phyloP scores from a whole-genome alignment of 768 basidiomycete genomes.

The Lenzites betulinus region DNA sequence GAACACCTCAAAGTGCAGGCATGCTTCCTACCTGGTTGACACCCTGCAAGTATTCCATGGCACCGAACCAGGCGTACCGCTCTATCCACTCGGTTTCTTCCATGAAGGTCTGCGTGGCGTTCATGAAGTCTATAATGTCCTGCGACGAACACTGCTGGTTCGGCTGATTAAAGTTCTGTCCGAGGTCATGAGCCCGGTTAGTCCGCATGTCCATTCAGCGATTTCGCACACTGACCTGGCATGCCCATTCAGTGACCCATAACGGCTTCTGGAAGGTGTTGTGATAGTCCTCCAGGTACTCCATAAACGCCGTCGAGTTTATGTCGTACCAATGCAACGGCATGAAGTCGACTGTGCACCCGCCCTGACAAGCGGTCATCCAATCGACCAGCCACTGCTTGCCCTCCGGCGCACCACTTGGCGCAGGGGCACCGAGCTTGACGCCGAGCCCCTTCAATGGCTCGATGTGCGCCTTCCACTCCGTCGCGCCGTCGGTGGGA shows the following conservation, averaged over 20 bases:
- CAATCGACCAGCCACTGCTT: conserved; percentile 58
- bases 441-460: conserved; percentile 48
- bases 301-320: conserved; percentile 54
- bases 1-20: background rate
- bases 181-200: background rate
- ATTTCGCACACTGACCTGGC: conserved; percentile 35
- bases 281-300: conserved; percentile 52
- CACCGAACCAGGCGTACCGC: conserved; percentile 64
- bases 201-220: background rate
- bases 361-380: conserved; percentile 47
- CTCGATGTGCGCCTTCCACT: conserved; percentile 56
- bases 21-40: conserved; percentile 44
- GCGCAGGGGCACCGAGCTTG: conserved; percentile 55
- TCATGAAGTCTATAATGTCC: conserved; percentile 50
- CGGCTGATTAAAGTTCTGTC: conserved; percentile 42
- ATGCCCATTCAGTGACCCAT: conserved; percentile 66
- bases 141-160: conserved; percentile 46
- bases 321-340: conserved; percentile 62
- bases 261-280: conserved; percentile 52
- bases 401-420: conserved; percentile 52
- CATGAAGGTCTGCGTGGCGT: conserved; percentile 55
- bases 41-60: conserved; percentile 50
- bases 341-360: conserved; percentile 59
- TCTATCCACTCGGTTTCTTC: conserved; percentile 54
- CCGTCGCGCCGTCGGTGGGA: conserved; percentile 46